Evolutionary conservation across 2,329 filamentous ascomycete genomes (phyloP).

Genomic region (Pseudogymnoascus pannorum): DNA sequence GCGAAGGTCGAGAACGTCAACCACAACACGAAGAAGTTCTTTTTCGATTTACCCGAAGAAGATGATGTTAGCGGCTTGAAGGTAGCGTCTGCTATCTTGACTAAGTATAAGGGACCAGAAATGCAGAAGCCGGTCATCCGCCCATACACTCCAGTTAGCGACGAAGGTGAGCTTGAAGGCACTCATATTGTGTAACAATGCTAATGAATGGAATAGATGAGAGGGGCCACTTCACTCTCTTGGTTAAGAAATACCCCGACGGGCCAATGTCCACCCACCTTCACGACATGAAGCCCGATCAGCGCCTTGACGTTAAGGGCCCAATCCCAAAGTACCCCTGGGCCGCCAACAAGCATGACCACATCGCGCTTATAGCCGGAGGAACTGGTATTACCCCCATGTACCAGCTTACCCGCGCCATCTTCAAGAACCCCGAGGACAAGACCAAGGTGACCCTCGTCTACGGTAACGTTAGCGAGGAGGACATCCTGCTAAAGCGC

Average conservation of each 20-base stretch:
- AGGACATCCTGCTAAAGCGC: constrained; percentile 84
- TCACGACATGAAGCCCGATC: constrained; percentile 72
- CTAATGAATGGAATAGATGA: constrained; percentile 44
- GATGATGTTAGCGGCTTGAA: constrained; percentile 78
- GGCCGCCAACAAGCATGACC: constrained; percentile 84
- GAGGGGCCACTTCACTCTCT: constrained; percentile 74
- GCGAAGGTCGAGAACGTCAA: constrained; percentile 73
- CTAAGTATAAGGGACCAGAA: constrained; percentile 81
- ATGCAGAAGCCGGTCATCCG: constrained; percentile 80
- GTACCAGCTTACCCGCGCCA: constrained; percentile 86
- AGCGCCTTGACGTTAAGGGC: constrained; percentile 86
- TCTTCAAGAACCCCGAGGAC: constrained; percentile 94
- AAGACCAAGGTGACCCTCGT: constrained; percentile 96
- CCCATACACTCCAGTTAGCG: constrained; percentile 87
- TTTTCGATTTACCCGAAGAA: constrained; percentile 77
- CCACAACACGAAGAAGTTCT: constrained; percentile 90
- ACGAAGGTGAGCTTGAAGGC: constrained; percentile 57
- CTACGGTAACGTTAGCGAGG: constrained; percentile 82
- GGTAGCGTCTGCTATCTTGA: constrained; percentile 80
- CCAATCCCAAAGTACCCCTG: constrained; percentile 91
- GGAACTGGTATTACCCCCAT: constrained; percentile 96
- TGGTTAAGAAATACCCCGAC: constrained; percentile 86
- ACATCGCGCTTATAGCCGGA: constrained; percentile 82
- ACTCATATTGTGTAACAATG: neutral
- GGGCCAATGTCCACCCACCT: constrained; percentile 90